Evolutionary conservation across 2,329 filamentous ascomycete genomes (phyloP).

Genomic region (Leptographium lundbergii): DNA sequence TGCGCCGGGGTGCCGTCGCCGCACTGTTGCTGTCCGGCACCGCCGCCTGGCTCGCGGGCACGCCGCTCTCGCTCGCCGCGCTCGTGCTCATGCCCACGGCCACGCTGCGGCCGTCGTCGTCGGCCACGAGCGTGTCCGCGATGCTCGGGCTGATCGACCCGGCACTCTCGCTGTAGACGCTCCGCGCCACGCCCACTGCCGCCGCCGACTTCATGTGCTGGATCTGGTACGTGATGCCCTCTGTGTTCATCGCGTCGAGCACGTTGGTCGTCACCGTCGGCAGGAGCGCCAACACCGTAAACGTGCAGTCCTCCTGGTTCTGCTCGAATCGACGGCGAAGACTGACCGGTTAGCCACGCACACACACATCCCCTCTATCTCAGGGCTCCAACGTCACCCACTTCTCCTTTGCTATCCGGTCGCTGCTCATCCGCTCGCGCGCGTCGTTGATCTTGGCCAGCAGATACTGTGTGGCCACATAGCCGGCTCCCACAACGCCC

Average conservation of each 20-base stretch:
- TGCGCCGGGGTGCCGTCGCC: conserved; percentile 25
- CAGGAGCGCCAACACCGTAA: conserved; percentile 89
- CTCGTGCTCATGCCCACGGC: conserved; percentile 44
- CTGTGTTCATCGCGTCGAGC: conserved; percentile 75
- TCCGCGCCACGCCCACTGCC: conserved; percentile 31
- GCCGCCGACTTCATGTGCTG: conserved; percentile 71
- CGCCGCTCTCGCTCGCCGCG: conserved; percentile 64
- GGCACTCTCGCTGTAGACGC: conserved; percentile 28
- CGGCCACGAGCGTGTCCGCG: conserved; percentile 59
- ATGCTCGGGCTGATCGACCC: conserved; percentile 40
- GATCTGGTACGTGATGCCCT: conserved; percentile 83
- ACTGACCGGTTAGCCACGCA: conserved; percentile 31
- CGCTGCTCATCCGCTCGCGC: conserved; percentile 90
- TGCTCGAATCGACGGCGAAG: conserved; percentile 93
- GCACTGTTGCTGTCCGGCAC: conserved; percentile 22
- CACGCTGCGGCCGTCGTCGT: conserved; percentile 71
- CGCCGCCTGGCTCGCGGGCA: conserved; percentile 68
- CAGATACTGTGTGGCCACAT: conserved; percentile 87
- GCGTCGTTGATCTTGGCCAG: conserved; percentile 84
- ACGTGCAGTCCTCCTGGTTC: conserved; percentile 97
- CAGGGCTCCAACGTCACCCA: conserved; percentile 34
- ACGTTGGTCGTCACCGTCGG: conserved; percentile 87
- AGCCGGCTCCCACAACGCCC: conserved; percentile 78
- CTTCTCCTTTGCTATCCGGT: conserved; percentile 95
- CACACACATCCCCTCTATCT: too few species aligned